Evolutionary conservation across 768 basidiomycete species (phyloP).

Genomic region (Sporobolomyces roseus): DNA sequence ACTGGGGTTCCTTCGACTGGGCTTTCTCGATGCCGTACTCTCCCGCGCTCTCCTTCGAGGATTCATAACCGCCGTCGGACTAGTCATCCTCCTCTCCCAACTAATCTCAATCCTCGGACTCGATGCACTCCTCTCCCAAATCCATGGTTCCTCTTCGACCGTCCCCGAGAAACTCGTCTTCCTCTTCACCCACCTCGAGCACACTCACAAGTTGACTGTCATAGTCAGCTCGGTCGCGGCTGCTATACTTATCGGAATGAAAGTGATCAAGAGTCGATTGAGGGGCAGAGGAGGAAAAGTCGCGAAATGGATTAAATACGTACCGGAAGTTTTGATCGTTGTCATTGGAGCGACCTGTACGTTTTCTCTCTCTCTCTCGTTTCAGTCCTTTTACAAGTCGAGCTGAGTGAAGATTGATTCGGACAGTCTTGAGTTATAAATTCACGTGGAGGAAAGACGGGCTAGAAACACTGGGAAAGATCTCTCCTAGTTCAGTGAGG

Average conservation of each 20-base stretch:
- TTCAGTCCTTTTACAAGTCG: neutral
- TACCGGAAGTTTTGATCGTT: constrained; percentile 86
- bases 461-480: constrained; percentile 75
- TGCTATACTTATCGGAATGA: constrained; percentile 60
- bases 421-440: constrained; percentile 22
- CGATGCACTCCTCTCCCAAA: constrained; percentile 10
- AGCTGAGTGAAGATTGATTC: neutral
- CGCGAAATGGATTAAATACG: constrained; percentile 65
- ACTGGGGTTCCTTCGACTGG: constrained; percentile 44
- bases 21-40: constrained; percentile 46
- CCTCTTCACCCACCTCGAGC: constrained; percentile 57
- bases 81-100: constrained; percentile 44
- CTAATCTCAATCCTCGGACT: constrained; percentile 39
- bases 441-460: constrained; percentile 53
- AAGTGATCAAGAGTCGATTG: constrained; percentile 51
- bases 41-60: constrained; percentile 44
- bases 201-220: constrained; percentile 62
- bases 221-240: constrained; percentile 71
- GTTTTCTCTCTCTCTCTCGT: constrained; percentile 42
- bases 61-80: constrained; percentile 45
- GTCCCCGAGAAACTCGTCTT: constrained; percentile 76
- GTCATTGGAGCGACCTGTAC: constrained; percentile 77
- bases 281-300: constrained; percentile 56
- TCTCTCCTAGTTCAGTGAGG: constrained; percentile 62
- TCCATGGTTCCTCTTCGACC: constrained; percentile 52